Conservation (phyloP, 2,329 filamentous ascomycete species). For the Aspergillus sp. region DNA sequence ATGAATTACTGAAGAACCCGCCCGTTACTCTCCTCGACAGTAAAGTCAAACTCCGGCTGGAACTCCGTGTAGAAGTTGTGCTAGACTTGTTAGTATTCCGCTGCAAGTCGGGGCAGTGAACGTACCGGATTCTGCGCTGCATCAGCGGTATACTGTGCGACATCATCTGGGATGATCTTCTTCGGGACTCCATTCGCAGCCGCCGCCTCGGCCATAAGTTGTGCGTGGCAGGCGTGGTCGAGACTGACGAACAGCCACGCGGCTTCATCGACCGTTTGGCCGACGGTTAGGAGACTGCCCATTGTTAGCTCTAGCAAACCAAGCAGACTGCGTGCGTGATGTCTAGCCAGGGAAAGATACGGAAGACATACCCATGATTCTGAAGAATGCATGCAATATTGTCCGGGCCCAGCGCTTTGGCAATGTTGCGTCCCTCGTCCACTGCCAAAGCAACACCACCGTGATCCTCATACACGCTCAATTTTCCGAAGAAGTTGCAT, state of each 20-base stretch:
- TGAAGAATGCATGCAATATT: conserved; percentile 44
- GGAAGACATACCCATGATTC: conserved; percentile 38
- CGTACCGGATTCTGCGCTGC: conserved; percentile 38
- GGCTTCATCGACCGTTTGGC: conserved; percentile 42
- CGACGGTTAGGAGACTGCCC: conserved; percentile 39
- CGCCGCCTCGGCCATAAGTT: conserved; percentile 43
- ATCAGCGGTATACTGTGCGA: conserved; percentile 36
- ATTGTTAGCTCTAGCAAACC: conserved; percentile 1
- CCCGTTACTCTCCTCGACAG: conserved; percentile 40
- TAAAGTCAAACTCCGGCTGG: conserved; percentile 39
- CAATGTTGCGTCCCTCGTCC: conserved; percentile 41
- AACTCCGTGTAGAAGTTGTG: conserved; percentile 43
- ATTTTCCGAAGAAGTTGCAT: conserved; percentile 40
- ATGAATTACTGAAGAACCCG: conserved; percentile 25
- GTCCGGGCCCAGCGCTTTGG: conserved; percentile 38
- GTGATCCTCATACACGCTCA: conserved; percentile 41
- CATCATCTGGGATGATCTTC: conserved; percentile 33
- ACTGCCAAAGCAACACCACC: conserved; percentile 42
- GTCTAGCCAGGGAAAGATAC: too few species aligned
- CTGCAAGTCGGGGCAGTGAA: background rate
- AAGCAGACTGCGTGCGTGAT: too few species aligned
- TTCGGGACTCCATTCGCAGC: conserved; percentile 40
- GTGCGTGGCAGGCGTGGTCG: conserved; percentile 44
- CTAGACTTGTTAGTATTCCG: conserved; percentile 22
- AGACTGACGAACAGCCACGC: conserved; percentile 41